Percentiles rank a stretch among this genome's conserved stretches.
Conservation (phyloP, 495 filamentous ascomycete genomes). For the Cairneyella variabilis region DNA sequence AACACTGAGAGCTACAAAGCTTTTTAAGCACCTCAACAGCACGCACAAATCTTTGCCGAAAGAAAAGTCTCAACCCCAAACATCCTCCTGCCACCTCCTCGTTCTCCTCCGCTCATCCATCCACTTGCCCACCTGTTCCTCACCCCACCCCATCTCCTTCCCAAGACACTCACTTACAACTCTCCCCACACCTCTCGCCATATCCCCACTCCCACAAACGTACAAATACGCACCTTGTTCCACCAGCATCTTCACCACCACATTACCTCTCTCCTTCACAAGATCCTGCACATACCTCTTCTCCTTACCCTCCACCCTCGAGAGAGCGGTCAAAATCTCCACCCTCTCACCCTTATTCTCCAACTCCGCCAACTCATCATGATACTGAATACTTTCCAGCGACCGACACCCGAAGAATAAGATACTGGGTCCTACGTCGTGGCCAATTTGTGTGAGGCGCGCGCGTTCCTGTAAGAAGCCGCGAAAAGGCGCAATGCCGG, state of each 20-base stretch:
- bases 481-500: constrained; percentile 53
- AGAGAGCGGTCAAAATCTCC: constrained; percentile 62
- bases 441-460: constrained; percentile 27
- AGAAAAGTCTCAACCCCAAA: constrained; percentile 42
- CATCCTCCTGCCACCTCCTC: constrained; percentile 50
- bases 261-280: constrained; percentile 45
- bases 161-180: constrained; percentile 31
- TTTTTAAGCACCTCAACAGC: no score
- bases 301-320: constrained; percentile 51
- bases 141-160: constrained; percentile 31
- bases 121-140: constrained; percentile 38
- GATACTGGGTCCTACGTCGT: constrained; percentile 23
- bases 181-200: constrained; percentile 47
- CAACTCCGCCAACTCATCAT: constrained; percentile 52
- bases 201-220: constrained; percentile 45
- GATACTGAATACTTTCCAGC: constrained; percentile 60
- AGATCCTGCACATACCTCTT: constrained; percentile 72
- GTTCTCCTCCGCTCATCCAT: constrained; percentile 39
- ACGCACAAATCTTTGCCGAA: no score
- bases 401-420: constrained; percentile 67
- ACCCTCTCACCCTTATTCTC: neutral
- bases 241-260: constrained; percentile 29
- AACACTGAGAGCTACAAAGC: no score
- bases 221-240: constrained; percentile 32
- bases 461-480: constrained; percentile 47